These are phyloP conservation scores for Aureobasidium sp. DNA, from an alignment of 2,329 filamentous ascomycete genomes.

Conservation along the genomic window DNA sequence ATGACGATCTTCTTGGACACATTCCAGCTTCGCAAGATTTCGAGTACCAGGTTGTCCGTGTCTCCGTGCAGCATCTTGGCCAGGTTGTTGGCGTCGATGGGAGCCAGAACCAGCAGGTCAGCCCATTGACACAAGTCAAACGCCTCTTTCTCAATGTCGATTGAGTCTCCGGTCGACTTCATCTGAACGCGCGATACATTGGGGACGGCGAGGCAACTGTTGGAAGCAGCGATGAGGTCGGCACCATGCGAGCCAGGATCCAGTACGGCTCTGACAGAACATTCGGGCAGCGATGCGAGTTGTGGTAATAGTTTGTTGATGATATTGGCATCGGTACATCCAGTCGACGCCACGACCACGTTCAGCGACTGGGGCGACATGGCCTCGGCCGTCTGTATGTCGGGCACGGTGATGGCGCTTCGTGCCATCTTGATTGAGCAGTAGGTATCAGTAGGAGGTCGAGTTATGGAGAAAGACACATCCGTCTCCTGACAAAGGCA, in stretches of 20 bases:
- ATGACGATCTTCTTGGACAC: slow-evolving; percentile 77
- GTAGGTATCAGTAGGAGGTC: background rate
- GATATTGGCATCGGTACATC: slow-evolving; percentile 28
- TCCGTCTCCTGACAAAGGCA: background rate
- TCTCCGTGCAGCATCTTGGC: slow-evolving; percentile 83
- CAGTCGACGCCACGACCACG: slow-evolving; percentile 30
- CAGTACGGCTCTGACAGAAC: slow-evolving; percentile 29
- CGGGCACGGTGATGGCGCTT: slow-evolving; percentile 14
- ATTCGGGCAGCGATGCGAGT: slow-evolving; percentile 28
- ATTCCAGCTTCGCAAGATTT: slow-evolving; percentile 80
- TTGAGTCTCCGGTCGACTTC: slow-evolving; percentile 20
- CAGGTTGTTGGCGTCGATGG: slow-evolving; percentile 76
- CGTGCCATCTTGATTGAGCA: background rate
- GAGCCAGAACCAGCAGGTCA: slow-evolving; percentile 74
- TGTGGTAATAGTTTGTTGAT: slow-evolving; percentile 27
- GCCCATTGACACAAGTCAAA: slow-evolving; percentile 78
- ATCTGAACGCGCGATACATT: slow-evolving; percentile 24
- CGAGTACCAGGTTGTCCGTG: slow-evolving; percentile 71
- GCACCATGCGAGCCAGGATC: slow-evolving; percentile 28
- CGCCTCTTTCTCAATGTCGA: slow-evolving; percentile 36
- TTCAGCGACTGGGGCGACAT: slow-evolving; percentile 23
- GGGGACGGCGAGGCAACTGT: slow-evolving; percentile 26
- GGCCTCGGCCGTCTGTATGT: slow-evolving; percentile 6
- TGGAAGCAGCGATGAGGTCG: slow-evolving; percentile 28
- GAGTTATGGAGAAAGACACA: background rate